These are phyloP conservation scores for Paramyrothecium roridum DNA, from an alignment of 2,329 filamentous ascomycete genomes.

Conservation along the genomic window DNA sequence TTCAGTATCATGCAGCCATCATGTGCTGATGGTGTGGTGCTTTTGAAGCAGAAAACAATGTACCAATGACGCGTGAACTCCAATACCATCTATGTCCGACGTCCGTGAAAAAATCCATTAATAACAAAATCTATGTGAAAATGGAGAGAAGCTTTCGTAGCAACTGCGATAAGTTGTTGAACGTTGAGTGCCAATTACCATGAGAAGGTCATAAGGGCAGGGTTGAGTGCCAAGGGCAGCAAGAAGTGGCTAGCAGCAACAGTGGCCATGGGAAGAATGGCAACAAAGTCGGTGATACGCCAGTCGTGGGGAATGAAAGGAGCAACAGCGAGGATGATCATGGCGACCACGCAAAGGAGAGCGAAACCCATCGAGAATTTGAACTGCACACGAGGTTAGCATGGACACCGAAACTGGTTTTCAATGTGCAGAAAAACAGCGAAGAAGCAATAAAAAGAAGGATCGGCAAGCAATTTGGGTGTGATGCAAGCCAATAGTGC, in stretches of 20 bases:
- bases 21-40: background rate
- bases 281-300: conserved; percentile 69
- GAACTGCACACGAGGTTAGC: conserved; percentile 45
- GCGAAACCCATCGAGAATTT: conserved; percentile 68
- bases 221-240: conserved; percentile 70
- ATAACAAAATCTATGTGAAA: background rate
- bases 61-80: background rate
- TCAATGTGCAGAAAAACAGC: conserved; percentile 11
- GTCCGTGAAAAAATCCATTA: background rate
- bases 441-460: background rate
- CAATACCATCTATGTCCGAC: background rate
- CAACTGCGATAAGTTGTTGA: background rate
- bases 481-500: conserved; percentile 15
- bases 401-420: background rate
- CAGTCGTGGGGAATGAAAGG: conserved; percentile 64
- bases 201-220: conserved; percentile 76
- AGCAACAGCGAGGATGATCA: conserved; percentile 62
- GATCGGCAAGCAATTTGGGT: background rate
- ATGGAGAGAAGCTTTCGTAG: background rate
- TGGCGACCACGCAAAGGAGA: conserved; percentile 53
- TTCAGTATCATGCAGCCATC: background rate
- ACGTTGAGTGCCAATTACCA: conserved; percentile 46
- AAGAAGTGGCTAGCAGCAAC: conserved; percentile 68
- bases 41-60: background rate
- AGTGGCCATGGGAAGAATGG: conserved; percentile 72